Evolutionary conservation across 148 eudicot species (phyloP).

Genomic region (Rhododendron henanense): DNA sequence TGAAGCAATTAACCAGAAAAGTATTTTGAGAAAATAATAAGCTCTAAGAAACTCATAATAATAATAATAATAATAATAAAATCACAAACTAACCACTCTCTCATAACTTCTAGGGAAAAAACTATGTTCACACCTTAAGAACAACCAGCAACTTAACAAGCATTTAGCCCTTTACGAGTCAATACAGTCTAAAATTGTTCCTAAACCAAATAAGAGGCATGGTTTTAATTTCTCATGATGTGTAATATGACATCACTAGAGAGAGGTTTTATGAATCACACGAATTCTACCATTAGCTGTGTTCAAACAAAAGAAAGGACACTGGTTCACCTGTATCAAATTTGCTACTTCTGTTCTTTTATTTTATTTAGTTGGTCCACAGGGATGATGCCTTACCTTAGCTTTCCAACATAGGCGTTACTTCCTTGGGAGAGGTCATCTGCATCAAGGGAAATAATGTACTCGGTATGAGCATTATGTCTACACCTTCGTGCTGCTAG

Average conservation of each 20-base stretch:
- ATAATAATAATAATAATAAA: neutral
- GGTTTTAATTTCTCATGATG: neutral
- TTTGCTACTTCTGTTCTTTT: neutral
- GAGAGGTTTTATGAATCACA: neutral
- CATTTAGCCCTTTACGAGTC: neutral
- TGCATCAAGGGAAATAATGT: conserved; percentile 77
- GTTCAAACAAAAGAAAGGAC: neutral
- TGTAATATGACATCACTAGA: neutral
- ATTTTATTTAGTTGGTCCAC: neutral
- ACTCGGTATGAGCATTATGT: conserved; percentile 76
- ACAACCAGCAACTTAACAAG: neutral
- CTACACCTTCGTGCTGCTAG: conserved; percentile 82
- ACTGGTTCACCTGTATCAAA: neutral
- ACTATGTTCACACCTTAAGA: neutral
- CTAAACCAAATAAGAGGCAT: neutral
- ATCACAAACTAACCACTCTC: neutral
- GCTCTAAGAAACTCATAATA: neutral
- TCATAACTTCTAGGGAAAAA: neutral
- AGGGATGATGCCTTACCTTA: conserved; percentile 46
- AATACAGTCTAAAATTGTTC: neutral
- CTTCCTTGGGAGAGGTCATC: conserved; percentile 89
- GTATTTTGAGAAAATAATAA: neutral
- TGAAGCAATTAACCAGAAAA: neutral
- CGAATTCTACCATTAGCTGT: neutral
- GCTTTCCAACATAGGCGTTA: conserved; percentile 87